These are phyloP conservation scores for Linaria vulgaris DNA, from an alignment of 257 asterid genomes.

Conservation along the genomic window DNA sequence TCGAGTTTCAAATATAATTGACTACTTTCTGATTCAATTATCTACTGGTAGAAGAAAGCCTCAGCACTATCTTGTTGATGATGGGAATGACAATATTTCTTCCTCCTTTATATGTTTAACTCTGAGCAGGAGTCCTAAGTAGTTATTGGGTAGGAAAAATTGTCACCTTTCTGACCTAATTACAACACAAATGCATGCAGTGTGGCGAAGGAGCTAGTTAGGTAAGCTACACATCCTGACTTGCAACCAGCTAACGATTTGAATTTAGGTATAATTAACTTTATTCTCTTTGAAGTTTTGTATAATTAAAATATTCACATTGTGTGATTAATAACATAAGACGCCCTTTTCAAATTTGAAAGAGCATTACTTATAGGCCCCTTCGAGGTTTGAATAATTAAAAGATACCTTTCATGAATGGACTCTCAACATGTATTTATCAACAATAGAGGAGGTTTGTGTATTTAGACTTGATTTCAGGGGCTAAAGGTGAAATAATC, in stretches of 20 bases:
- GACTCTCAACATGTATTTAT: too few relatives aligned
- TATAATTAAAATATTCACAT: too few relatives aligned
- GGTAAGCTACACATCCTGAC: constrained; percentile 43
- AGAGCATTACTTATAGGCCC: too few relatives aligned
- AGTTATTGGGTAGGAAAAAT: constrained; percentile 31
- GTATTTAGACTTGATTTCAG: too few relatives aligned
- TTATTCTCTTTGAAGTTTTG: too few relatives aligned
- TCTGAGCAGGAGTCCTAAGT: constrained; percentile 1
- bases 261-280: too few relatives aligned
- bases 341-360: too few relatives aligned
- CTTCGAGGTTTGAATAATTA: too few relatives aligned
- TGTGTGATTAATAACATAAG: too few relatives aligned
- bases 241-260: constrained; percentile 22
- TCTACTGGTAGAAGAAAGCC: not conserved
- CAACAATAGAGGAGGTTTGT: too few relatives aligned
- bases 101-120: not conserved
- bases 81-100: constrained; percentile 8
- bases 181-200: constrained; percentile 23
- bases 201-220: constrained; percentile 27
- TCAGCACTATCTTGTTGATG: not conserved
- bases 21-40: not conserved
- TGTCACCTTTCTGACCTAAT: constrained; percentile 33
- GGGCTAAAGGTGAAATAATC: too few relatives aligned
- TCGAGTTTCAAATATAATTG: not conserved
- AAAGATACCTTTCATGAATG: too few relatives aligned